Percentiles rank a stretch among this genome's conserved stretches.
Conservation (phyloP, 257 asterid genomes). For the Penstemon davidsonii region DNA sequence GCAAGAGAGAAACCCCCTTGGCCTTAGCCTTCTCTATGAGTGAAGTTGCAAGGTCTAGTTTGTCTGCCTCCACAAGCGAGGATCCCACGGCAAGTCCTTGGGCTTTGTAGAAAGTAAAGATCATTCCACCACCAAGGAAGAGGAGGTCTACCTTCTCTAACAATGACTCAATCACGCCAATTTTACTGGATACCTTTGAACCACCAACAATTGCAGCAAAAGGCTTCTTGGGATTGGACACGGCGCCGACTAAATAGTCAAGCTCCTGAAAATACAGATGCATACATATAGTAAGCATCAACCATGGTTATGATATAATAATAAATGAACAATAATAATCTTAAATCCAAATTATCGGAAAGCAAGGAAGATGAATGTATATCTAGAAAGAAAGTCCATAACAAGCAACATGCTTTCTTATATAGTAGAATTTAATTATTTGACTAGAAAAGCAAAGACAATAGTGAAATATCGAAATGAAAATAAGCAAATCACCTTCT, state of each 20-base stretch:
- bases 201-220: slow-evolving; percentile 93
- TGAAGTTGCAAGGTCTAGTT: slow-evolving; percentile 71
- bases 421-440: neutral
- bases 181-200: slow-evolving; percentile 75
- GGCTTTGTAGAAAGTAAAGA: slow-evolving; percentile 81
- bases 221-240: slow-evolving; percentile 76
- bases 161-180: slow-evolving; percentile 70
- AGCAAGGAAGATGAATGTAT: too few species aligned
- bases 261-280: slow-evolving; percentile 56
- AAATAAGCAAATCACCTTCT: slow-evolving; percentile 38
- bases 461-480: neutral
- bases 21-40: slow-evolving; percentile 78
- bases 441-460: neutral
- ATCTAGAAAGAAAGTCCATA: too few species aligned
- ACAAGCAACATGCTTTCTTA: neutral
- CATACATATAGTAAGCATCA: too few species aligned
- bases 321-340: too few species aligned
- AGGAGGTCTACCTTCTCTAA: slow-evolving; percentile 68
- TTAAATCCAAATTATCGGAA: too few species aligned
- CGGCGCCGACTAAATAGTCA: slow-evolving; percentile 81
- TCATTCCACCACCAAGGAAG: slow-evolving; percentile 88
- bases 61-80: slow-evolving; percentile 81
- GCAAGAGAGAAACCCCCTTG: slow-evolving; percentile 70
- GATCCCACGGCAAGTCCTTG: slow-evolving; percentile 76
- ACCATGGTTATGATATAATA: too few species aligned